Evolutionary conservation across 148 eudicot species (phyloP), one percentile per base, ranked within the genome.

Genomic region (Beta vulgaris): DNA sequence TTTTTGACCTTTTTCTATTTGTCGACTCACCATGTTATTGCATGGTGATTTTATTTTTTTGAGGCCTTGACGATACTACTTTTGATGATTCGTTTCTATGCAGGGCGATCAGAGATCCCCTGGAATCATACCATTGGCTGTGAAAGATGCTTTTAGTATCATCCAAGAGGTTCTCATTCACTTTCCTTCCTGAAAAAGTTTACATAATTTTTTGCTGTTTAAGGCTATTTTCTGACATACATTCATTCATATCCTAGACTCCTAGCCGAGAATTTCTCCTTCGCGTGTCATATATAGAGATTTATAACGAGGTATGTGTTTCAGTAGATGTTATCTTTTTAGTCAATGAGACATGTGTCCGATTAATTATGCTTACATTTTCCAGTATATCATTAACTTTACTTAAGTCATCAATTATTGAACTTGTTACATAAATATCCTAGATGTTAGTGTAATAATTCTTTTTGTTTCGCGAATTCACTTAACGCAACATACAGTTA

Each of bases 101-200:
- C 87, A 95, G 99, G 99, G 99, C 70, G 97, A 95, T 85, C 99
- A 95, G 82, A 88, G 99, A 82, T 95, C 99, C 70, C 99, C 99
- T 66, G 99, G 99, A 42, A 88, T 92, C 36, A 95, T 95, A 80
- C 99, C 99, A 23, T 85, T 95, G 88, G 99, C 99, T 79, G 99
- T 95, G 68, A 95, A 95, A 87, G 99, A 95, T 88, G 93, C 96
- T 79, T 95, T 95, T 78, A 90, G 99, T 76, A 95, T 95, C 44
- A 95, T 95, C 63, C 99, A 95, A 79, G 97, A 92, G 97, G 99
- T 95, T 86, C 23, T 7, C 59, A 64, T 79, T 6, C 68, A 64
- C 67, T 62, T 73, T 0, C 15, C 43, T 75, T 54, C 29, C 42
- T 2, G 18, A 28, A 28, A 51, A 37, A 51, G 18, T 34, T 40